Conservation (phyloP, 129 eudicot species). For the Escallonia herrerae region DNA sequence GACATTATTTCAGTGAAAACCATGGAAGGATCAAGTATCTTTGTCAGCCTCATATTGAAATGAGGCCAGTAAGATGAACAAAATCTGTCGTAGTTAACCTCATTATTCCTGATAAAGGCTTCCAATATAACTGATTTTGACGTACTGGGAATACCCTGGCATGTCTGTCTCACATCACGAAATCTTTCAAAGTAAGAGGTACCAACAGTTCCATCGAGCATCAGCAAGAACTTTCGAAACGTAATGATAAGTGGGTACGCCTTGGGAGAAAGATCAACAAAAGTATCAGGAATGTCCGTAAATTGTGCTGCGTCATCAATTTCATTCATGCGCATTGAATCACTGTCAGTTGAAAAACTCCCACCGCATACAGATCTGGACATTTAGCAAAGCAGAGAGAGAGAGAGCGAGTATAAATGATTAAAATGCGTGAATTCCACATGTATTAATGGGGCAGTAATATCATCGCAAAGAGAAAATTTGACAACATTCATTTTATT, state of each 20-base stretch:
- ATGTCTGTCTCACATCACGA: constrained; percentile 21
- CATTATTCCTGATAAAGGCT: constrained; percentile 45
- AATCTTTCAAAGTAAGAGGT: constrained; percentile 59
- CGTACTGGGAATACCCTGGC: constrained; percentile 7
- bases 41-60: constrained; percentile 38
- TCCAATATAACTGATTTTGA: constrained; percentile 46
- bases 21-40: constrained; percentile 52
- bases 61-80: constrained; percentile 65
- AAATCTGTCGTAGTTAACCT: constrained; percentile 59
- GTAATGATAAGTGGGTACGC: constrained; percentile 72
- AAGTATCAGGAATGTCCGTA: constrained; percentile 47
- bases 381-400: constrained; percentile 1
- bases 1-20: constrained; percentile 72
- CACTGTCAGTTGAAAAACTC: constrained; percentile 12
- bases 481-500: background rate
- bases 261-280: constrained; percentile 36
- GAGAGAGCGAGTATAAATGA: background rate
- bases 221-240: constrained; percentile 61
- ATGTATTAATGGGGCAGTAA: too few relatives aligned
- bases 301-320: constrained; percentile 33
- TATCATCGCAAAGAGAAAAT: too few relatives aligned
- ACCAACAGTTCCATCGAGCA: constrained; percentile 68
- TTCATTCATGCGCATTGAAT: constrained; percentile 22
- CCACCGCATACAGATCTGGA: constrained; percentile 37
- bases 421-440: background rate